Evolutionary conservation across 768 basidiomycete species (phyloP).

Genomic region (Gloeophyllum trabeum): DNA sequence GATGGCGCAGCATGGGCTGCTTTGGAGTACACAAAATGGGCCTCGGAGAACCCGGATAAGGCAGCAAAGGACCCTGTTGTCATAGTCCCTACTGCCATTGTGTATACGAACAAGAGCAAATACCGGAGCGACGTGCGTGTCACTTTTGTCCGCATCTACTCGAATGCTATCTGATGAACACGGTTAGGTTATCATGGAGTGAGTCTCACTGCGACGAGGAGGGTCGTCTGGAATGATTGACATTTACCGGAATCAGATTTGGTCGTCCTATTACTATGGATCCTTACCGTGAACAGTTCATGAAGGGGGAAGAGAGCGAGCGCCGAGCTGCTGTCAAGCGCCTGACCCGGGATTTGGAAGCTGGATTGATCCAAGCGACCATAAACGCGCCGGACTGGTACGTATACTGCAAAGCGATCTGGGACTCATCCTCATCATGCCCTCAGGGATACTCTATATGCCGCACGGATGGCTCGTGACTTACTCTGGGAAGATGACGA

Average conservation of each 20-base stretch:
- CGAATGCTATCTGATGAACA: neutral
- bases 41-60: constrained; percentile 34
- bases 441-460: constrained; percentile 78
- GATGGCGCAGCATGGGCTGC: constrained; percentile 95
- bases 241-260: no score
- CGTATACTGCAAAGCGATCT: constrained; percentile 14
- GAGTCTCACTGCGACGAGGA: constrained; percentile 19
- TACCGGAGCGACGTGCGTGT: constrained; percentile 77
- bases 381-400: constrained; percentile 95
- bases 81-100: constrained; percentile 79
- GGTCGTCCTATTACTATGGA: constrained; percentile 72
- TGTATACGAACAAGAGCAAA: constrained; percentile 93
- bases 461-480: constrained; percentile 87
- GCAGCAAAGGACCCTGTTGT: constrained; percentile 31
- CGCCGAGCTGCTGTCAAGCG: constrained; percentile 77
- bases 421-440: neutral
- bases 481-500: constrained; percentile 83
- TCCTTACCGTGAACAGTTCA: constrained; percentile 66
- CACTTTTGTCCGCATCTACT: neutral
- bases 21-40: constrained; percentile 83
- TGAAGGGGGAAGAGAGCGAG: constrained; percentile 54
- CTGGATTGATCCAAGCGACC: constrained; percentile 59
- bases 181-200: constrained; percentile 63
- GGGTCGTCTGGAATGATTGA: no score
- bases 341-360: constrained; percentile 67